Percentiles rank a stretch among this genome's conserved stretches.
Conservation (phyloP, 2,329 filamentous ascomycete species). For the Exophiala sp. region DNA sequence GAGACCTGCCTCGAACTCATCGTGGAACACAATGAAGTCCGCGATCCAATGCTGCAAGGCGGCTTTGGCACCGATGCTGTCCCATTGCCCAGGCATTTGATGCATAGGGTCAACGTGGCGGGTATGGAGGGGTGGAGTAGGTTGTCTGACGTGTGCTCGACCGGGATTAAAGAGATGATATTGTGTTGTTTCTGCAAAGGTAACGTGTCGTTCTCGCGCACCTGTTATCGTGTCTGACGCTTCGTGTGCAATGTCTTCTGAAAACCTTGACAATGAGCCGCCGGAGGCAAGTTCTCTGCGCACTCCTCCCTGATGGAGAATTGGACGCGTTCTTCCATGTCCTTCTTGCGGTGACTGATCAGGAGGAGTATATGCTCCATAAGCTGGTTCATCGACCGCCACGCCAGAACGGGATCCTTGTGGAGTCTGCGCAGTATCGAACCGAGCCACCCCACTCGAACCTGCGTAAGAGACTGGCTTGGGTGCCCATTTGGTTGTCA, state of each 20-base stretch:
- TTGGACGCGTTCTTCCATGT: neutral
- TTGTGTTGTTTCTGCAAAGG: neutral
- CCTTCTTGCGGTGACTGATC: too few species aligned
- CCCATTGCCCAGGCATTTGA: conserved; percentile 1
- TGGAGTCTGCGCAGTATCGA: too few species aligned
- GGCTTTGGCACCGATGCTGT: neutral
- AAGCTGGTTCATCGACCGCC: too few species aligned
- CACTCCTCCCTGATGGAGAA: neutral
- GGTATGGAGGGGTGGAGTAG: neutral
- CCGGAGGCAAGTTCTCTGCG: neutral
- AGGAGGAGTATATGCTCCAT: too few species aligned
- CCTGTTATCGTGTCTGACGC: neutral
- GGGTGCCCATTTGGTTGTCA: too few species aligned
- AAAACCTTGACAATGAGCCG: neutral
- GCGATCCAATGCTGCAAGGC: neutral
- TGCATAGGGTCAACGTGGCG: neutral
- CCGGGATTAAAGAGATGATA: neutral
- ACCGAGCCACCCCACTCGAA: too few species aligned
- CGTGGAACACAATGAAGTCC: neutral
- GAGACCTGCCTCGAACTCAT: conserved; percentile 1
- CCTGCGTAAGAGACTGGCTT: too few species aligned
- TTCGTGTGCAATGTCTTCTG: neutral
- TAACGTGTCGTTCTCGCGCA: neutral
- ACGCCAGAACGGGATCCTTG: too few species aligned
- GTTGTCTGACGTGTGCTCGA: neutral